Conservation (phyloP, 208 protist species). For the Crithidia thermophila region DNA sequence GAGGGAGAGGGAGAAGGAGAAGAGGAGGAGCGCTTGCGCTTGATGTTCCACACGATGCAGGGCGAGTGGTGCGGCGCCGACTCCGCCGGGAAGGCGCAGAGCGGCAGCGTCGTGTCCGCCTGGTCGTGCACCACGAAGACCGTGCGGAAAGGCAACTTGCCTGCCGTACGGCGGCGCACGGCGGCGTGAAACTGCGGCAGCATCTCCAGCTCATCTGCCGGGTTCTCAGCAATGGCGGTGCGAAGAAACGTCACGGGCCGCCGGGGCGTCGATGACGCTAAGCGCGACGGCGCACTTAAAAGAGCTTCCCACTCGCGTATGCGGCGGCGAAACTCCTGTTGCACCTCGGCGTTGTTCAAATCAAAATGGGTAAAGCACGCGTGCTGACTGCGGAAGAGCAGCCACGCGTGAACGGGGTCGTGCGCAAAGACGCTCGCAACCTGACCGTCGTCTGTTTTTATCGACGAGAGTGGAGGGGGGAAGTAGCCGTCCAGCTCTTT, state of each 20-base stretch:
- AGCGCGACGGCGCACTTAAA: not conserved
- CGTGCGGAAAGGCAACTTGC: slow-evolving; percentile 62
- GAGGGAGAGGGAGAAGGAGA: too few relatives aligned
- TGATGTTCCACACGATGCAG: slow-evolving; percentile 63
- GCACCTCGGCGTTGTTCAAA: slow-evolving; percentile 58
- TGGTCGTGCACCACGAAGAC: slow-evolving; percentile 81
- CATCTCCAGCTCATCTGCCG: slow-evolving; percentile 61
- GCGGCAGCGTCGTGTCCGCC: slow-evolving; percentile 45
- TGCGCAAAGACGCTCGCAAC: slow-evolving; percentile 33
- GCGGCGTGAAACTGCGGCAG: slow-evolving; percentile 58
- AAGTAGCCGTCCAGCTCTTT: slow-evolving; percentile 23
- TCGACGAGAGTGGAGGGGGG: not conserved
- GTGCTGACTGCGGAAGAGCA: slow-evolving; percentile 81
- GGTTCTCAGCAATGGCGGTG: slow-evolving; percentile 70
- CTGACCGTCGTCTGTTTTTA: not conserved
- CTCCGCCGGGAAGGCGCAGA: slow-evolving; percentile 42
- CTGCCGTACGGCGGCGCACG: slow-evolving; percentile 43
- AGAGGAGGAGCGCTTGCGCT: too few relatives aligned
- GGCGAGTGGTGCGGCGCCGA: slow-evolving; percentile 14
- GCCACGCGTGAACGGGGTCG: slow-evolving; percentile 71
- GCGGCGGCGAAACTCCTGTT: slow-evolving; percentile 52
- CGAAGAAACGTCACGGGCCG: slow-evolving; percentile 75
- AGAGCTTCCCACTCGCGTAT: slow-evolving; percentile 55
- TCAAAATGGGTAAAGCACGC: slow-evolving; percentile 86
- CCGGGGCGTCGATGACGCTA: not conserved